phyloP scores from a whole-genome alignment of 2,329 filamentous ascomycete genomes.

The Fusarium tanahbumbuense region DNA sequence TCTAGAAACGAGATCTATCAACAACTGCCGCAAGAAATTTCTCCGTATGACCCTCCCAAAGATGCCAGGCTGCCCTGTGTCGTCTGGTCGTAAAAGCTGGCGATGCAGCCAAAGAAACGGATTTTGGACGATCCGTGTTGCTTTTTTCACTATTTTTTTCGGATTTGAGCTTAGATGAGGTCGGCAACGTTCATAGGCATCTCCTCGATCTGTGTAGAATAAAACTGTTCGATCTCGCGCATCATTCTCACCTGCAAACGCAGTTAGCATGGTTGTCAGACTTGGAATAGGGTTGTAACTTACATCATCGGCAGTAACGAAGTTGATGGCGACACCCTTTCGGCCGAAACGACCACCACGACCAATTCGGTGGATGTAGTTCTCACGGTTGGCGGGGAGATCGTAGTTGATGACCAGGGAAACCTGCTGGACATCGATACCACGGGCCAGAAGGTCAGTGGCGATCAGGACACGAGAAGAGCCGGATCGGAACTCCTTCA shows the following conservation, averaged over 20 bases:
- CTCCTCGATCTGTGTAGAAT: slow-evolving; percentile 99
- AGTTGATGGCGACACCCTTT: slow-evolving; percentile 99
- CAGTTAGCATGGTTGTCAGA: no score
- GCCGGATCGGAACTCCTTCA: slow-evolving; percentile 99
- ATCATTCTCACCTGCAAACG: slow-evolving; percentile 74
- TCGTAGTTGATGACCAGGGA: slow-evolving; percentile 99
- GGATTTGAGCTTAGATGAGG: slow-evolving; percentile 69
- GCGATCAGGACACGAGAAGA: slow-evolving; percentile 98
- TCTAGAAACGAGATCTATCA: slow-evolving; percentile 58
- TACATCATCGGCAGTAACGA: slow-evolving; percentile 95
- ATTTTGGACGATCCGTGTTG: slow-evolving; percentile 40
- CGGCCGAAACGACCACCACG: slow-evolving; percentile 99
- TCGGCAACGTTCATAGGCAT: slow-evolving; percentile 97
- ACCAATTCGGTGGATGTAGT: slow-evolving; percentile 99
- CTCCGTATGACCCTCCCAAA: slow-evolving; percentile 48
- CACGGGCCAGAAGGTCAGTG: slow-evolving; percentile 96
- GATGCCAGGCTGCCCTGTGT: slow-evolving; percentile 47
- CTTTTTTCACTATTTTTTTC: slow-evolving; percentile 39
- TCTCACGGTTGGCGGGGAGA: slow-evolving; percentile 97
- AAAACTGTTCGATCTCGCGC: slow-evolving; percentile 99
- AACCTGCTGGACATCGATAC: slow-evolving; percentile 99
- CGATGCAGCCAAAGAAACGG: slow-evolving; percentile 42
- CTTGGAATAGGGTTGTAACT: no score
- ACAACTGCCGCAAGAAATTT: slow-evolving; percentile 53
- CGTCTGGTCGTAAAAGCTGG: slow-evolving; percentile 36